Base-by-base conservation (phyloP, 495 filamentous ascomycete species). In the Penicillium malachiteum region DNA sequence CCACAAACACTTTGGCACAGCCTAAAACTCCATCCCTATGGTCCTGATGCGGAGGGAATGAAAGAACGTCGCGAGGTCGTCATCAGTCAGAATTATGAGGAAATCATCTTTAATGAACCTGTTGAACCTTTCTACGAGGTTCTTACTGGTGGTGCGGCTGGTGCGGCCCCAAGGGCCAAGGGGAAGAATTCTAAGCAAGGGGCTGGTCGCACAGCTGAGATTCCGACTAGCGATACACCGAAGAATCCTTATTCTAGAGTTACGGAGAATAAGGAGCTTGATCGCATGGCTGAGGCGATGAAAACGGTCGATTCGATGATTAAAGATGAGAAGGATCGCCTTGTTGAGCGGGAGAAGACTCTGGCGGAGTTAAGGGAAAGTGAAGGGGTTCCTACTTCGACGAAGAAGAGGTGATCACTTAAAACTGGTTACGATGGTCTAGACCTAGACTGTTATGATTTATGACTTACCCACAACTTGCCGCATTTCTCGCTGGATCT, bases 51-150 rank as follows among this genome's bases (percentile, higher is more conserved):
- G 47, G 89, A 90, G 59, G 85, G 85, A 55, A 84, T 87, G 68
- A 80, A 86, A 67, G 78, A 81, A 60, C 72, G 81, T 35, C 72
- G 81, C 54, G 85, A 86, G 38, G 77, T 85, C 39, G 84, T 97
- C 16, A 69, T 84, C 12, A 82, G 84, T 47, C 90, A 91, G 77
- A 80, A 81, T 31, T 91, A 96, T 64, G 94, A 98, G 70, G 90
- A 96, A 66, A 83, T 96, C 40, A 79, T 96, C 33, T 98, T 98
- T 78, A 96, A 96, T 70, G 94, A 97, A 77, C 94, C 94, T 0
- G 89, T 90, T 57, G 91, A 95, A 65, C 82, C 86, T 35, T 94
- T 96, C 68, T 93, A 89, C 68, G 88, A 94, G 26, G 68, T 90
- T 9, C 75, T 97, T 46, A 93, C 87, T 1, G 84, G 84, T 1